phyloP scores from a whole-genome alignment of 495 filamentous ascomycete genomes.

The Xylaria longipes region DNA sequence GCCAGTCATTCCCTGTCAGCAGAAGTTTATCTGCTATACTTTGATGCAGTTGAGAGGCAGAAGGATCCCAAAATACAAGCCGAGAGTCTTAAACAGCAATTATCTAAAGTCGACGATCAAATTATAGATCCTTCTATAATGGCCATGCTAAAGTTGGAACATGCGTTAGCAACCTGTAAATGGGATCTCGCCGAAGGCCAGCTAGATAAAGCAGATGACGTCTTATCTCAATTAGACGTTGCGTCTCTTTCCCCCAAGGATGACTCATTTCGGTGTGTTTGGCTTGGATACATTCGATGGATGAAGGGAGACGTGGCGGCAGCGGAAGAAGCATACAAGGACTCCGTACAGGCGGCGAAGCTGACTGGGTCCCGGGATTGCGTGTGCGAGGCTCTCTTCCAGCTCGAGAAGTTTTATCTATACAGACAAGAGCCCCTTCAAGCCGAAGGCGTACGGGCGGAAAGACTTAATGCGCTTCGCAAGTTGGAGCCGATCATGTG shows the following conservation, averaged over 20 bases:
- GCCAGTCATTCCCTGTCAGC: conserved; percentile 34
- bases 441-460: conserved; percentile 35
- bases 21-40: conserved; percentile 39
- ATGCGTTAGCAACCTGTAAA: conserved; percentile 40
- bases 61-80: conserved; percentile 34
- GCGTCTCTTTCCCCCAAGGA: conserved; percentile 33
- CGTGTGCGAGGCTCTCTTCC: conserved; percentile 39
- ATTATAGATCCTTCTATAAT: conserved; percentile 27
- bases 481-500: conserved; percentile 35
- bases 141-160: conserved; percentile 37
- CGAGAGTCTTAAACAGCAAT: conserved; percentile 28
- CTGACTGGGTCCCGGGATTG: conserved; percentile 40
- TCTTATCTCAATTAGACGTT: conserved; percentile 30
- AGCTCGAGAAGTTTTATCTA: conserved; percentile 41
- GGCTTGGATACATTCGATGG: conserved; percentile 41
- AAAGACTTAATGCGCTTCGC: conserved; percentile 34
- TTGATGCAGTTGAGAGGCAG: conserved; percentile 37
- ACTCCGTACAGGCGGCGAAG: conserved; percentile 37
- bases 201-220: conserved; percentile 37
- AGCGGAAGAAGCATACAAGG: conserved; percentile 34
- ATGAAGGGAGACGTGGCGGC: conserved; percentile 29
- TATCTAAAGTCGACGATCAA: conserved; percentile 28
- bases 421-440: conserved; percentile 32
- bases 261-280: conserved; percentile 38
- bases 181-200: conserved; percentile 29